Percentiles rank a stretch among this genome's conserved stretches.
Evolutionary conservation across 192 early-diverging fungal genomes (phyloP).

Genomic region (Linnemannia hyalina): DNA sequence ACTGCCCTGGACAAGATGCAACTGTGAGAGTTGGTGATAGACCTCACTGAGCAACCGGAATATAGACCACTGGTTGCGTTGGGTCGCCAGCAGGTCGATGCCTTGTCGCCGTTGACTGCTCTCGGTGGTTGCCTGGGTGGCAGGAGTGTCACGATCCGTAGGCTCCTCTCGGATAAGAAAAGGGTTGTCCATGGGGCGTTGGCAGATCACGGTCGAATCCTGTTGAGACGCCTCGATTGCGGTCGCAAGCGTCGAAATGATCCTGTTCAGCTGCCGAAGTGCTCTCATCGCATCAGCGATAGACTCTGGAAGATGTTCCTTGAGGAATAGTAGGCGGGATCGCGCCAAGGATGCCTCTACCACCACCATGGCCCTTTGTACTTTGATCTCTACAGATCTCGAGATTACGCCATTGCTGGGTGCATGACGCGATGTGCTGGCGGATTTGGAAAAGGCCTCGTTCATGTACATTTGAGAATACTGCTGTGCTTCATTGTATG

Average conservation of each 20-base stretch:
- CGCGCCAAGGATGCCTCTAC: slow-evolving; percentile 58
- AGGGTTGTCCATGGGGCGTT: slow-evolving; percentile 34
- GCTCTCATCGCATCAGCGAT: slow-evolving; percentile 53
- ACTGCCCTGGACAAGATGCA: slow-evolving; percentile 71
- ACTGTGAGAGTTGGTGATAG: slow-evolving; percentile 61
- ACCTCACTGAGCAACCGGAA: slow-evolving; percentile 59
- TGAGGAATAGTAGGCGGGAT: slow-evolving; percentile 45
- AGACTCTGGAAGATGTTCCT: slow-evolving; percentile 59
- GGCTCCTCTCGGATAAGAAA: slow-evolving; percentile 23
- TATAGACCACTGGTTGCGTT: slow-evolving; percentile 36
- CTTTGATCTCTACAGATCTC: slow-evolving; percentile 23
- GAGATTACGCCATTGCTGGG: slow-evolving; percentile 1
- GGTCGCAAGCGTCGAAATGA: slow-evolving; percentile 43
- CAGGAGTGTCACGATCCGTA: background rate
- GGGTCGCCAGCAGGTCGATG: slow-evolving; percentile 22
- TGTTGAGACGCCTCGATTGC: slow-evolving; percentile 22
- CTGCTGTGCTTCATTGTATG: slow-evolving; percentile 35
- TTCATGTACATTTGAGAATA: background rate
- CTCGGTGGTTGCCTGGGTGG: background rate
- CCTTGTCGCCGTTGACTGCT: slow-evolving; percentile 20
- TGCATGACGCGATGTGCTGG: background rate
- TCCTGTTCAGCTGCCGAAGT: slow-evolving; percentile 45
- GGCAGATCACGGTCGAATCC: slow-evolving; percentile 14
- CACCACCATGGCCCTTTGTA: slow-evolving; percentile 34
- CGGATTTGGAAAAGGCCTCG: background rate